These are phyloP conservation scores for Dryadomyces sulphureus DNA, from an alignment of 2,329 filamentous ascomycete genomes.

Conservation along the genomic window DNA sequence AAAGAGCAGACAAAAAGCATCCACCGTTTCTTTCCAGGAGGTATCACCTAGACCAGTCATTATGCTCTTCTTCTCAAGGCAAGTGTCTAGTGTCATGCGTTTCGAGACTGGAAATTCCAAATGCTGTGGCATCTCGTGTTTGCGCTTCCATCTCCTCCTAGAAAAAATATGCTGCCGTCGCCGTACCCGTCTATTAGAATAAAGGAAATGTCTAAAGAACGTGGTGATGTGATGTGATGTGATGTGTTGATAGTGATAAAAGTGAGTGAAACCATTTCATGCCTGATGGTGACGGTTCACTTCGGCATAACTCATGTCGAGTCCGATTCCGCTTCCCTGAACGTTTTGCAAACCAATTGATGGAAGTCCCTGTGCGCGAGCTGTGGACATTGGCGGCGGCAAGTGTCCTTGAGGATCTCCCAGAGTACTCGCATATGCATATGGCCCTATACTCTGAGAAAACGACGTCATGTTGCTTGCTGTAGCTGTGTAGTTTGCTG, in stretches of 20 bases:
- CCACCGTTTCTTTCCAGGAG: no score
- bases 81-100: no score
- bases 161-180: background rate
- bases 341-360: background rate
- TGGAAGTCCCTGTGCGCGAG: background rate
- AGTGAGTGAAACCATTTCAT: background rate
- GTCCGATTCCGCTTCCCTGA: background rate
- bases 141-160: background rate
- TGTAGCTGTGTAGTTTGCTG: constrained; percentile 8
- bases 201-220: background rate
- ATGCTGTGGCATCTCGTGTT: no score
- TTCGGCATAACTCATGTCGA: background rate
- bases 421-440: constrained; percentile 7
- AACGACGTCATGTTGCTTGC: constrained; percentile 3
- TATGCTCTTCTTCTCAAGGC: no score
- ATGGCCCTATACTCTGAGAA: constrained; percentile 6
- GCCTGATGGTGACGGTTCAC: background rate
- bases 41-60: no score
- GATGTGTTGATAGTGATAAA: background rate
- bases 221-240: background rate
- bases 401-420: background rate
- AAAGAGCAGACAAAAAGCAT: no score
- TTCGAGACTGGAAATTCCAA: no score
- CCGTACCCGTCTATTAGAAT: background rate
- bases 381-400: background rate